A percentile compares a stretch with the other conserved stretches of the same genome.
Conservation (phyloP, 2,329 filamentous ascomycete genomes). For the Aspergillus terreus region DNA sequence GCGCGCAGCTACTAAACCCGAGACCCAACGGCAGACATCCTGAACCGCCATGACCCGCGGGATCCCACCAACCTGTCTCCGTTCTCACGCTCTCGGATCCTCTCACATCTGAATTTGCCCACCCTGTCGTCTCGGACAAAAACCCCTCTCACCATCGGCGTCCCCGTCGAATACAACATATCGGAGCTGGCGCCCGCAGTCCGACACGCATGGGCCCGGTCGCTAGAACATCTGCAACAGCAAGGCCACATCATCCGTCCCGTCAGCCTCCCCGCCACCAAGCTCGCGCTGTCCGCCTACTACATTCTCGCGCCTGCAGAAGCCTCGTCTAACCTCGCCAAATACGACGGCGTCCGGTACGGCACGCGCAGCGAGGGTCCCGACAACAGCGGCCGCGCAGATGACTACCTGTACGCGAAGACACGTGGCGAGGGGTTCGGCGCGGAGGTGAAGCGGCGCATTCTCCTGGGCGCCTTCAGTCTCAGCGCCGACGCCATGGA, state of each 20-base stretch:
- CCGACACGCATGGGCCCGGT: constrained; percentile 63
- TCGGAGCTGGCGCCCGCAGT: constrained; percentile 69
- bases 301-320: constrained; percentile 94
- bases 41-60: constrained; percentile 60
- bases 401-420: constrained; percentile 64
- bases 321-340: constrained; percentile 91
- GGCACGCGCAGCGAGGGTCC: constrained; percentile 54
- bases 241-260: constrained; percentile 70
- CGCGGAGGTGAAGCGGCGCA: constrained; percentile 77
- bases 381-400: constrained; percentile 52
- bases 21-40: constrained; percentile 39
- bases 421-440: constrained; percentile 76
- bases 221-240: constrained; percentile 57
- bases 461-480: constrained; percentile 84
- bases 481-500: constrained; percentile 87
- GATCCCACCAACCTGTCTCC: constrained; percentile 71
- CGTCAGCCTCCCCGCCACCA: constrained; percentile 78
- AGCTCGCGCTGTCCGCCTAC: constrained; percentile 83
- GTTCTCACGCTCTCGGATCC: constrained; percentile 52
- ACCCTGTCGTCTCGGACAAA: constrained; percentile 21
- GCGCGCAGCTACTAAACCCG: constrained; percentile 12
- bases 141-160: constrained; percentile 50
- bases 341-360: constrained; percentile 96
- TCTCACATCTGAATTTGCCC: constrained; percentile 39
- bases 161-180: constrained; percentile 81